Evolutionary conservation across 208 protist species (phyloP).

Genomic region (Leishmania amazonensis): DNA sequence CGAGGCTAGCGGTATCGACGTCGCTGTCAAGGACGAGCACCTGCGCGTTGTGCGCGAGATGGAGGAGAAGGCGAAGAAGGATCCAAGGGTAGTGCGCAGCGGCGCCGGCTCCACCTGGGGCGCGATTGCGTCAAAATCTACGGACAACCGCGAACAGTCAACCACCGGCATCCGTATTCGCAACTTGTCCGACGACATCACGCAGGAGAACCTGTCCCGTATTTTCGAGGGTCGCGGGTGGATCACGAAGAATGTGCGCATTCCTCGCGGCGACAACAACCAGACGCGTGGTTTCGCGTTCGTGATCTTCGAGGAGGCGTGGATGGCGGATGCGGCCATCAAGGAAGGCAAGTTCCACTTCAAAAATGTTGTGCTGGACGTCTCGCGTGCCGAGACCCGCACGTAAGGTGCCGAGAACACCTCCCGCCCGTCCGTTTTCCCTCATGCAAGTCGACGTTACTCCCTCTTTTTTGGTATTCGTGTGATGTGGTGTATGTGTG

Average conservation of each 20-base stretch:
- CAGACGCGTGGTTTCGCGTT: conserved; percentile 84
- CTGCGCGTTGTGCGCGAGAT: conserved; percentile 45
- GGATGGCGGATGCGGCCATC: conserved; percentile 46
- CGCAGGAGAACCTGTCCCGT: conserved; percentile 68
- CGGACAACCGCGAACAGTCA: conserved; percentile 40
- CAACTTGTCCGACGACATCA: conserved; percentile 86
- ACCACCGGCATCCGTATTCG: conserved; percentile 68
- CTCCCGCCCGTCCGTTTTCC: background rate
- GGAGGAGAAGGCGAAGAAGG: conserved; percentile 56
- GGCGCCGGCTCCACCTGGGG: conserved; percentile 54
- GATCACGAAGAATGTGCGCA: conserved; percentile 57
- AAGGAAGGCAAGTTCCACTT: conserved; percentile 45
- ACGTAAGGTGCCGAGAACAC: conserved; percentile 1
- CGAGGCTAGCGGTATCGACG: conserved; percentile 50
- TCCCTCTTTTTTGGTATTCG: background rate
- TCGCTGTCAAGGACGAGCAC: conserved; percentile 66
- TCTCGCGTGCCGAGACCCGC: conserved; percentile 46
- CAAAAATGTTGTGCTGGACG: conserved; percentile 85
- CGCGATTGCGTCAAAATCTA: conserved; percentile 31
- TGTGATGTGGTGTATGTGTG: background rate
- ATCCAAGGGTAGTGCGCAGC: conserved; percentile 15
- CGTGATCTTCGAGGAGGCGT: conserved; percentile 63
- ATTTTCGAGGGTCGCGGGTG: conserved; percentile 71
- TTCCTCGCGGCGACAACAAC: conserved; percentile 55
- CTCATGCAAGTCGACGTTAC: background rate